Base-by-base conservation (phyloP, 2,329 filamentous ascomycete species). In the Ilyonectria mors-panacis region DNA sequence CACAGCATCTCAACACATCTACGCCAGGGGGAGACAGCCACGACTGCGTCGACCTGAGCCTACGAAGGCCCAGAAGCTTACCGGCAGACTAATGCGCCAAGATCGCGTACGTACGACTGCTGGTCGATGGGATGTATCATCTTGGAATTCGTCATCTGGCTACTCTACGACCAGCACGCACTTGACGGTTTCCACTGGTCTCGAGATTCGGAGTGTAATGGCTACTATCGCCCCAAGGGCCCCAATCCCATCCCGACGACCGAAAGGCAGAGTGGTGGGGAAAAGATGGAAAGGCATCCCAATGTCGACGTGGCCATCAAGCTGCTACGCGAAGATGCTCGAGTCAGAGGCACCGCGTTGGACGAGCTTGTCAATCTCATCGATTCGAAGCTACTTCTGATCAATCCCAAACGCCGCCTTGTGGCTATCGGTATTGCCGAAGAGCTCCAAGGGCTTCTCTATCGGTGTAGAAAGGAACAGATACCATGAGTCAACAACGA, bases 71-170 rank as follows among this genome's bases (percentile, higher is more conserved):
- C 6, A 37, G 55, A 64, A 35, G 62, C 47, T n/a, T 35, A 59
- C 35, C 33, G 28, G 1, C 47, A 53, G 10, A 45, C 55, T 13
- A 35, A 35, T 7, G 26, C 55, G 13, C 54, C 61, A 28, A 53
- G 68, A 2, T 76, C 77, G 0, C 70, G 76, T 0, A 63, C 53
- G 0, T 79, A 76, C 13, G 78, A 79, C n/a, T 68, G 74, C 9
- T 80, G 77, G 78, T 77, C 76, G 0, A 69, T 79, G 59, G 78
- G 78, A 0, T 78, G 76, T 33, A 72, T 80, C 13, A 68, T 70
- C 0, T 50, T 80, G 2, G 77, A 79, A 59, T 74, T 74, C 2
- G 35, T 75, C 3, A 69, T 78, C 8, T 80, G 78, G 77, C 30
- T 78, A 0, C 58, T 78, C 0, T 73, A 73, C 5, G 77, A 75